phyloP scores from a whole-genome alignment of 331 rosid genomes.

The Telfairia occidentalis region DNA sequence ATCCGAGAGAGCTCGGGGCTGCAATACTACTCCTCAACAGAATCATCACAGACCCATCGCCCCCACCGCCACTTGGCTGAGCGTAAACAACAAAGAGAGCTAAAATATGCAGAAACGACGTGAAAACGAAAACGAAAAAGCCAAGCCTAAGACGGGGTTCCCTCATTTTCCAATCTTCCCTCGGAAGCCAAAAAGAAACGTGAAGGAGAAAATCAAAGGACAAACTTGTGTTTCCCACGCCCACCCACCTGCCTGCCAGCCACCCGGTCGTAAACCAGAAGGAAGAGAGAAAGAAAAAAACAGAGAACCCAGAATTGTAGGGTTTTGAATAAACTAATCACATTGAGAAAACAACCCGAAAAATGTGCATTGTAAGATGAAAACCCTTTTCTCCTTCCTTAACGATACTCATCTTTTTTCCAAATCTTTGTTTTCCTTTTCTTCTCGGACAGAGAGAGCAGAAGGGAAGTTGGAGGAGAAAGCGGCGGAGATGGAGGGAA shows the following conservation, averaged over 20 bases:
- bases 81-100: neutral
- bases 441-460: no score
- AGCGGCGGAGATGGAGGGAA: conserved; percentile 26
- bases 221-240: no score
- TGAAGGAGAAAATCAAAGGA: neutral
- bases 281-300: neutral
- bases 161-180: conserved; percentile 4
- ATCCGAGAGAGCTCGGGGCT: conserved; percentile 18
- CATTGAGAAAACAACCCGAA: neutral
- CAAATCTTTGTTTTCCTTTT: neutral
- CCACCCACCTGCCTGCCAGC: no score
- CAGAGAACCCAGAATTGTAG: neutral
- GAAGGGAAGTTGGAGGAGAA: conserved; percentile 3
- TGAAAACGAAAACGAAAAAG: neutral
- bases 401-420: neutral
- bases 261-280: neutral
- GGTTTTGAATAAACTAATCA: neutral
- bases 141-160: conserved; percentile 22
- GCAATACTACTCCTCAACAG: conserved; percentile 26
- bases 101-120: neutral
- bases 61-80: conserved; percentile 17
- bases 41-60: conserved; percentile 31
- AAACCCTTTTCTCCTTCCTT: neutral
- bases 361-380: neutral
- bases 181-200: neutral